Base-by-base conservation (phyloP, 345 rosid genomes). In the Punica granatum region DNA sequence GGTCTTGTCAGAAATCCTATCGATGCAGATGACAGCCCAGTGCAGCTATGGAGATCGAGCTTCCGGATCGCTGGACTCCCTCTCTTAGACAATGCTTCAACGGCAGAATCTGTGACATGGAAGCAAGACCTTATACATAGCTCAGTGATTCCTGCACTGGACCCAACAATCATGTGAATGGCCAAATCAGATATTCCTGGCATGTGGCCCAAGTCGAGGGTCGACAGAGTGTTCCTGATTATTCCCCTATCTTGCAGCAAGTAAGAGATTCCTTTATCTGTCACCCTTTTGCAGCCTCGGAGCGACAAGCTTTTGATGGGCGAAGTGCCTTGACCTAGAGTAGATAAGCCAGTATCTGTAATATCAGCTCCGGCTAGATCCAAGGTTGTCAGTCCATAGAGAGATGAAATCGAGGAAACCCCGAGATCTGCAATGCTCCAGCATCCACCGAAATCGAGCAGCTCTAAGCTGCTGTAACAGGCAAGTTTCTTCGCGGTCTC, bases 401-500 rank as follows among this genome's bases (percentile, higher is more conserved):
- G 88, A 61, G 72, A 70, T 43, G 83, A 77, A 21, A 86, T 67
- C 32, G 81, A 73, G 67, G 59, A 35, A 68, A 88, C 76, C 74
- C 95, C 80, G 7, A 81, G 72, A 80, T 88, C 85, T 18, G 88
- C 76, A 44, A 88, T 67, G 64, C 95, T 86, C 81, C 76, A 80
- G 83, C 90, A 86, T 65, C 90, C 82, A 25, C 81, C 70, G 32
- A 86, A 78, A 74, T 88, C 86, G 64, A 88, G 86, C 68, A 84
- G 64, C 82, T 83, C 88, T 68, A 88, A 70, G 71, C 74, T 82
- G 61, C 72, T 74, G 72, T 78, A 83, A 53, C 70, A 64, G 9
- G 78, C 78, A 54, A 88, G 68, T 71, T 79, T 83, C 82, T 79
- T 86, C 72, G 86, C 88, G n/a, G 91, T 74, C 79, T 86, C 95